Conservation (phyloP, 2,329 filamentous ascomycete genomes). For the Colletotrichum tabaci region DNA sequence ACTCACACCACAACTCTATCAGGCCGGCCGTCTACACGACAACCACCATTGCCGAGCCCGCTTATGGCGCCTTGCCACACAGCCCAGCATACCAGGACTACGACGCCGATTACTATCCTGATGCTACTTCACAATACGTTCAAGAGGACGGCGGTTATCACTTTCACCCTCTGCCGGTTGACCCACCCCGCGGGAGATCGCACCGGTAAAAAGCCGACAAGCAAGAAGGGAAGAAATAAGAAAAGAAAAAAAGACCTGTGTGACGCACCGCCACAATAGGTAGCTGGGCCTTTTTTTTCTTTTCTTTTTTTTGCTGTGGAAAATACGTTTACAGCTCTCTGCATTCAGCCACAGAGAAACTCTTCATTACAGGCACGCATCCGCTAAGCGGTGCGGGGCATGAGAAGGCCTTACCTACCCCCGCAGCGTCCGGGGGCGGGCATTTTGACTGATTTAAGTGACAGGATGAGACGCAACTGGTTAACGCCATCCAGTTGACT, state of each 20-base stretch:
- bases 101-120: conserved; percentile 47
- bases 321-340: conserved; percentile 37
- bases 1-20: conserved; percentile 8
- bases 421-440: conserved; percentile 23
- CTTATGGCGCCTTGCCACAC: conserved; percentile 51
- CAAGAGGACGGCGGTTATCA: conserved; percentile 55
- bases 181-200: conserved; percentile 25
- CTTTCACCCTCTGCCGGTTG: conserved; percentile 49
- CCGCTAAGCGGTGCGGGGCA: conserved; percentile 25
- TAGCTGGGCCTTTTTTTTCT: conserved; percentile 6
- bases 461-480: conserved; percentile 24
- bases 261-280: conserved; percentile 27
- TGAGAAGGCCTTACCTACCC: neutral
- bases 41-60: conserved; percentile 33
- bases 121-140: conserved; percentile 45
- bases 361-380: conserved; percentile 36
- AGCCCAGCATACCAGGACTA: conserved; percentile 46
- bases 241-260: conserved; percentile 27
- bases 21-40: conserved; percentile 25
- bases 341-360: conserved; percentile 36
- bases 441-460: neutral
- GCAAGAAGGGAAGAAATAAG: neutral
- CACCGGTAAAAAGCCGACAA: conserved; percentile 7
- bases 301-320: neutral
- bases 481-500: conserved; percentile 32